phyloP scores from a whole-genome alignment of 139 green algal genomes.

The Coelastrella sp. region DNA sequence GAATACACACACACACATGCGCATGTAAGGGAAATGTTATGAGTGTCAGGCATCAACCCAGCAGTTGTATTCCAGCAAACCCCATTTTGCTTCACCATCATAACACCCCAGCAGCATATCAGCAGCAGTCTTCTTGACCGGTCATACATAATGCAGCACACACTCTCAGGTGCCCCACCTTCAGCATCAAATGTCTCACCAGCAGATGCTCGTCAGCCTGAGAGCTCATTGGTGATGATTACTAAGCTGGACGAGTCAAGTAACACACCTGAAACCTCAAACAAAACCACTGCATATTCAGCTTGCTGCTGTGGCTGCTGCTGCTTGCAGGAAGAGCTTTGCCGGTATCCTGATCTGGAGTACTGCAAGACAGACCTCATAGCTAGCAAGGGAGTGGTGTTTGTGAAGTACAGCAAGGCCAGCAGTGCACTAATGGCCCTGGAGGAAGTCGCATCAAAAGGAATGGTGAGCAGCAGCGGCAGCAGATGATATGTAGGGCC shows the following conservation, averaged over 20 bases:
- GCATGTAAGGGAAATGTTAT: no score
- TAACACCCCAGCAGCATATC: no score
- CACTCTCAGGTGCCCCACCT: no score
- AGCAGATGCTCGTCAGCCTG: no score
- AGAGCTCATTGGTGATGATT: no score
- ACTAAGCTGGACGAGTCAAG: not conserved
- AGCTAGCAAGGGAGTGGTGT: constrained; percentile 87
- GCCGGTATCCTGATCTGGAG: constrained; percentile 78
- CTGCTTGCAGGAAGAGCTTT: constrained; percentile 73
- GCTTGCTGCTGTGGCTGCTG: not conserved
- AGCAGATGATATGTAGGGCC: not conserved
- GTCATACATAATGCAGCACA: no score
- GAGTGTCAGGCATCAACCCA: no score
- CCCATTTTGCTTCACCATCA: no score
- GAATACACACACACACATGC: no score
- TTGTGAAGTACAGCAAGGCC: constrained; percentile 87
- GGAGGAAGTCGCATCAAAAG: constrained; percentile 74
- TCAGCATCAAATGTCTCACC: no score
- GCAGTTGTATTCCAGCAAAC: no score
- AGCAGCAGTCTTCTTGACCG: no score
- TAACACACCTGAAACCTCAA: not conserved
- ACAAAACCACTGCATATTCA: constrained; percentile 20
- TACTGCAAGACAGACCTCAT: constrained; percentile 96
- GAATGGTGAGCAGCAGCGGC: constrained; percentile 34
- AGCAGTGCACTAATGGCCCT: constrained; percentile 81